Base-by-base conservation (phyloP, 192 early-diverging fungal species). In the Coemansia furcata region DNA sequence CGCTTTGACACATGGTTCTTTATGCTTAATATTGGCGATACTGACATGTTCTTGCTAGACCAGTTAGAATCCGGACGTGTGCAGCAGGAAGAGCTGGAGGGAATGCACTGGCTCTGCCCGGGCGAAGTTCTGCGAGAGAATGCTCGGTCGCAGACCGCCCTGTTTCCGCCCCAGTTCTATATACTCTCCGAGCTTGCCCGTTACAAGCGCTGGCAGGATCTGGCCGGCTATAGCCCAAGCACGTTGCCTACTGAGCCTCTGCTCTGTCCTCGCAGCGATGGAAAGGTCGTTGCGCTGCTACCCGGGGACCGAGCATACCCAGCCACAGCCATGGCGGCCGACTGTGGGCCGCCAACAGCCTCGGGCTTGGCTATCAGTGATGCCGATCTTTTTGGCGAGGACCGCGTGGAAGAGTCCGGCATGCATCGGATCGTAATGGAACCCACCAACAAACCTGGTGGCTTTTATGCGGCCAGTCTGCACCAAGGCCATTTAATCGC, bases 161-260 rank as follows among this genome's bases (percentile, higher is more conserved):
- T 89, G 14, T 83, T 89, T 17, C 88, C 88, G 8, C 91, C 91
- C 8, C 91, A 93, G 78, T 90, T 85, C 69, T 82, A 82, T 23
- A 80, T 85, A 0, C 49, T 93, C 19, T 59, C 67, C 1, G 77
- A 87, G 68, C 74, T 93, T 50, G 66, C 73, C 23, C 67, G 69
- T 3, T 64, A 78, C 39, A 54, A 43, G 17, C 66, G 68, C 17
- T 82, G 87, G 66, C 70, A 88, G 60, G 84, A 89, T 23, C 52
- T 90, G 49, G 70, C 36, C 23, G 3, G 11, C 2, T 11, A n/a
- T 38, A 14, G 3, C 15, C 19, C 35, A 3, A 10, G 36, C 19
- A 17, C 26, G n/a, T 17, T 15, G 54, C 63, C 69, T 23, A 46
- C 76, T 11, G 81, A 83, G 67, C 72, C 81, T 35, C 30, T 77